phyloP scores from a whole-genome alignment of 2,329 filamentous ascomycete genomes.

The Fusarium sp. region DNA sequence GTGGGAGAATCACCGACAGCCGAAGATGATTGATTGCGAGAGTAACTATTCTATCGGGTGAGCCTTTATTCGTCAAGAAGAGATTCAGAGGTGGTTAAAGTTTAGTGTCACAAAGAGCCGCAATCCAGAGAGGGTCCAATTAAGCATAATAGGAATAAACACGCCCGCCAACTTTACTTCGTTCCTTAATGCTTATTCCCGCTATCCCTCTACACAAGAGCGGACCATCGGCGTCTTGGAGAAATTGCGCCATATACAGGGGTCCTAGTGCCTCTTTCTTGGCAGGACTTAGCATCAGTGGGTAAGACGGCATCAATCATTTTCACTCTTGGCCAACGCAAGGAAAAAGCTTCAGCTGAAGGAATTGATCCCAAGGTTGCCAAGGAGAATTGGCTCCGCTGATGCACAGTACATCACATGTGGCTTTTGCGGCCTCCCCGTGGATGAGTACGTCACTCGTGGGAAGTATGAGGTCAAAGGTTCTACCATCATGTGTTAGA shows the following conservation, averaged over 20 bases:
- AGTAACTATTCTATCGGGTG: not conserved
- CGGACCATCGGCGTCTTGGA: slow-evolving; percentile 6
- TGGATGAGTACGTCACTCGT: slow-evolving; percentile 15
- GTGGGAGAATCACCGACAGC: slow-evolving; percentile 12
- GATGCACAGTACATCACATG: slow-evolving; percentile 16
- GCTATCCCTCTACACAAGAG: not conserved
- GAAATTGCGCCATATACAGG: slow-evolving; percentile 36
- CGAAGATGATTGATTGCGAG: not conserved
- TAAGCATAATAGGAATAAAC: slow-evolving; percentile 40
- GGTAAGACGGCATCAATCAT: slow-evolving; percentile 23
- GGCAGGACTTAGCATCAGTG: slow-evolving; percentile 16
- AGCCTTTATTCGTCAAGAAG: not conserved
- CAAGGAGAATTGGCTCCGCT: not conserved
- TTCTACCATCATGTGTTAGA: too few species aligned
- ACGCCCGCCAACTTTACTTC: not conserved
- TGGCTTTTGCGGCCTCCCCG: slow-evolving; percentile 21
- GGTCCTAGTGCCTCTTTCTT: slow-evolving; percentile 23
- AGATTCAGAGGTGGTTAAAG: not conserved
- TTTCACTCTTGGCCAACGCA: slow-evolving; percentile 18
- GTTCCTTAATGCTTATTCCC: slow-evolving; percentile 24
- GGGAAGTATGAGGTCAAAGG: not conserved
- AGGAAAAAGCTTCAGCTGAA: slow-evolving; percentile 17
- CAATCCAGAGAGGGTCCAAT: slow-evolving; percentile 6
- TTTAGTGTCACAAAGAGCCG: not conserved
- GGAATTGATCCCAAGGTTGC: slow-evolving; percentile 5